Percentiles rank a stretch among this genome's conserved stretches.
phyloP scores from a whole-genome alignment of 75 land plant genomes.

The Pinus taeda region DNA sequence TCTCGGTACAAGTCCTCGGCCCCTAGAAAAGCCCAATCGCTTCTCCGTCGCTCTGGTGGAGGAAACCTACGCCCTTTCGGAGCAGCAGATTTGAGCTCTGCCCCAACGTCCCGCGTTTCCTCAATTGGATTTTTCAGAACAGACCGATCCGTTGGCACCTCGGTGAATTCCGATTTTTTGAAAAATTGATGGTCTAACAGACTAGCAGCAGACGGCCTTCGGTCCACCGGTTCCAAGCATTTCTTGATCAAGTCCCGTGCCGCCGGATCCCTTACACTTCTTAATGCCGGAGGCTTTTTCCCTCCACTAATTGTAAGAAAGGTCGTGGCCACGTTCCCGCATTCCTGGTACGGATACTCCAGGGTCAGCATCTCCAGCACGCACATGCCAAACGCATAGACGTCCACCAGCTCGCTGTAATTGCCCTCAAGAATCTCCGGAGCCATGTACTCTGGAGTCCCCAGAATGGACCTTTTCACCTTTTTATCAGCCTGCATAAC shows the following conservation, averaged over 20 bases:
- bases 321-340: slow-evolving; percentile 73
- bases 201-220: slow-evolving; percentile 48
- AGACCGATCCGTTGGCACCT: no score
- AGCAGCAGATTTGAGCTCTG: no score
- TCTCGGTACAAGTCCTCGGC: no score
- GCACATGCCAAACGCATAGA: slow-evolving; percentile 92
- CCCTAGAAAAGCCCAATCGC: no score
- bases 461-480: slow-evolving; percentile 31
- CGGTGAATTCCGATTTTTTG: no score
- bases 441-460: slow-evolving; percentile 93
- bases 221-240: slow-evolving; percentile 41
- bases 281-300: slow-evolving; percentile 52
- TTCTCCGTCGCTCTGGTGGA: no score
- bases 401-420: slow-evolving; percentile 84
- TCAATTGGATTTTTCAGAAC: no score
- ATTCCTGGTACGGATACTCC: slow-evolving; percentile 86
- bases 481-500: slow-evolving; percentile 27
- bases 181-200: slow-evolving; percentile 61
- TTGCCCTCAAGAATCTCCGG: slow-evolving; percentile 84
- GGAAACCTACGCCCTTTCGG: no score
- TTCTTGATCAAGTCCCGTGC: slow-evolving; percentile 44
- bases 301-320: slow-evolving; percentile 81
- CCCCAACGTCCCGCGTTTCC: no score
- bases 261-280: slow-evolving; percentile 44
- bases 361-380: slow-evolving; percentile 83